Base-by-base conservation (phyloP, 306 rosid genomes). In the Vigna trinervia region DNA sequence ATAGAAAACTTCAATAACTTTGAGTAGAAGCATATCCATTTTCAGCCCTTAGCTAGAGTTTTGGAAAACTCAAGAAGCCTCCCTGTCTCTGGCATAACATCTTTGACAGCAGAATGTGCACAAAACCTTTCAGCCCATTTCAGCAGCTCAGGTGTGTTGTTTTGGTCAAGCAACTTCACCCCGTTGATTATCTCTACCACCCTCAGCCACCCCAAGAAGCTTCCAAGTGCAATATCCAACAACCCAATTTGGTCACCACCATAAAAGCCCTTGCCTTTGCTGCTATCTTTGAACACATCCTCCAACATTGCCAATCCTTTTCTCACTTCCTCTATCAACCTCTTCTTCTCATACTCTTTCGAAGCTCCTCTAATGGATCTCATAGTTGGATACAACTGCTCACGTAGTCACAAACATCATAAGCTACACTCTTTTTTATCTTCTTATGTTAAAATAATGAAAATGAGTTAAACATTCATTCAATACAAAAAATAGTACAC, bases 211-310 rank as follows among this genome's bases (percentile, higher is more conserved):
- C 83, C 93, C 75, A 92, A 69, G 53, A 22, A 59, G 76, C 83
- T 5, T 12, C 97, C 97, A 12, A 90, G 77, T 34, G 90, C 90
- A 74, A 90, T 87, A 19, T 88, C 96, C 5, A 90, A 70, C 51
- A 57, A 82, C 38, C 91, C 97, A 54, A 89, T 75, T 48, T 62
- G 73, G 62, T 85, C 87, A 3, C 93, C 93, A 0, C 91, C 81
- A 1, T 88, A 90, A 67, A 87, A 92, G 2, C 72, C 53, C 72
- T 85, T 87, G 8, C 95, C 91, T 80, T 84, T 82, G 87, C 92
- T 85, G 9, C 32, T 20, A 2, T 67, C 84, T 9, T 36, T 65
- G 20, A 80, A 87, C 0, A 82, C 93, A 17, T 84, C 86, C 61
- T 92, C 93, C 72, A 92, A 17, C 22, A 76, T 59, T 0, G 12